Evolutionary conservation across 202 grass and related monocot genomes (phyloP), one percentile per base, ranked within the genome.

Genomic region (Cymbopogon flexuosus): DNA sequence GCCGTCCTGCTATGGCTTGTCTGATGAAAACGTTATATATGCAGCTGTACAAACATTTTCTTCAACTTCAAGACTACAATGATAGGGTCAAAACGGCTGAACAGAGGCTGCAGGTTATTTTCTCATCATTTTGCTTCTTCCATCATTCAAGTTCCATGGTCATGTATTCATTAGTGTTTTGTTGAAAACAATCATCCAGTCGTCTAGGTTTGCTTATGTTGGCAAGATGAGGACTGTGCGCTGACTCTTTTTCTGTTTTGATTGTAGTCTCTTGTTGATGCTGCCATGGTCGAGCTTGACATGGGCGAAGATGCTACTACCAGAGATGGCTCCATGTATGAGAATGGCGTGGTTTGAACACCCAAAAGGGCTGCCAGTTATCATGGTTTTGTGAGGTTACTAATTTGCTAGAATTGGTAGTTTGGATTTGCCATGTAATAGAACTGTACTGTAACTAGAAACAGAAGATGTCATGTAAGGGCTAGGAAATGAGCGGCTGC

Each of bases 11-110:
- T 87, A 15, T 62, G 5, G 83, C 37, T 58, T 67, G 5, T 30
- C 46, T 30, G n/a, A 71, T 69, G 33, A 67, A 73, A 65, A 36
- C 12, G 16, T 58, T 58, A 35, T 58, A 1, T 27, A 33, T 91
- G 70, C 89, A 94, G 92, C 10, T 91, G 75, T 89, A 89, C 70
- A 91, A 82, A 78, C 76, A 77, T 85, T 94, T 87, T 84, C 87
- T 91, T 52, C 89, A 87, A 84, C 74, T 89, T 42, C 89, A 94
- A 68, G 89, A 94, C 75, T 89, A 66, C 80, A 87, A 79, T 68
- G 89, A 94, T 63, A 94, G 79, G 72, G 74, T 83, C 54, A 94
- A 91, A 80, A 85, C 52, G 0, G 84, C 84, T 71, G 92, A 94
- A 83, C 72, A 94, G 72, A 87, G 89, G 62, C 87, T 94, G 21